Evolutionary conservation across 495 filamentous ascomycete species (phyloP).

Genomic region (Hypoxylon fuscum): DNA sequence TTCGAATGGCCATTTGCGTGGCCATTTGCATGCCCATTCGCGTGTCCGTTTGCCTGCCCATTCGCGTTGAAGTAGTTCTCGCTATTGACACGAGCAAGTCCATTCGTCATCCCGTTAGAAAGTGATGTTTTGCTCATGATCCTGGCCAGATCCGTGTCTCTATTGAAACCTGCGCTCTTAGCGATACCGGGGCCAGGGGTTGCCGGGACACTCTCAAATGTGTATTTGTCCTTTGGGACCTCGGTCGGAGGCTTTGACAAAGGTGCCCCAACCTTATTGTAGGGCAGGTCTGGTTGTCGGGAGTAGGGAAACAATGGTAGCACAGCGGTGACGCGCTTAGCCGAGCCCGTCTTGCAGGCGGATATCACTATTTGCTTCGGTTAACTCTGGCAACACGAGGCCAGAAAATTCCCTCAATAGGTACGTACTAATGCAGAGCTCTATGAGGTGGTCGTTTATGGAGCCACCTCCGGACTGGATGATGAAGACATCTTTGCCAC

Average conservation of each 20-base stretch:
- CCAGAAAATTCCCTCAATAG: conserved; percentile 3
- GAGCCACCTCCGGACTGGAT: conserved; percentile 89
- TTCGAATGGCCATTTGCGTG: conserved; percentile 48
- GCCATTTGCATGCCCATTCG: conserved; percentile 39
- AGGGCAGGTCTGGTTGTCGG: conserved; percentile 92
- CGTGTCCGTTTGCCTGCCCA: conserved; percentile 53
- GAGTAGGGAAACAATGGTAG: conserved; percentile 97
- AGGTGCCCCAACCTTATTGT: conserved; percentile 92
- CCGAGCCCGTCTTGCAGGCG: conserved; percentile 96
- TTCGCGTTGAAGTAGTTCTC: conserved; percentile 43
- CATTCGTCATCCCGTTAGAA: conserved; percentile 62
- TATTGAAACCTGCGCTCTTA: conserved; percentile 65
- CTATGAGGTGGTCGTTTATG: conserved; percentile 95
- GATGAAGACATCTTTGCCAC: conserved; percentile 98
- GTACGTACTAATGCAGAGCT: conserved; percentile 81
- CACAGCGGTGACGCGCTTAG: conserved; percentile 89
- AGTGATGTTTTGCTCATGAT: conserved; percentile 43
- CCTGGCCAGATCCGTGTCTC: conserved; percentile 41
- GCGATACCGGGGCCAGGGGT: conserved; percentile 78
- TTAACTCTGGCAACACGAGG: conserved; percentile 13
- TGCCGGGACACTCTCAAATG: conserved; percentile 90
- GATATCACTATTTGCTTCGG: conserved; percentile 68
- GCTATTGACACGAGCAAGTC: conserved; percentile 49
- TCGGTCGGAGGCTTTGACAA: conserved; percentile 72
- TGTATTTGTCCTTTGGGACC: conserved; percentile 71